Conservation (phyloP, 352 stramenopile genomes). For the Phytophthora hybrid region DNA sequence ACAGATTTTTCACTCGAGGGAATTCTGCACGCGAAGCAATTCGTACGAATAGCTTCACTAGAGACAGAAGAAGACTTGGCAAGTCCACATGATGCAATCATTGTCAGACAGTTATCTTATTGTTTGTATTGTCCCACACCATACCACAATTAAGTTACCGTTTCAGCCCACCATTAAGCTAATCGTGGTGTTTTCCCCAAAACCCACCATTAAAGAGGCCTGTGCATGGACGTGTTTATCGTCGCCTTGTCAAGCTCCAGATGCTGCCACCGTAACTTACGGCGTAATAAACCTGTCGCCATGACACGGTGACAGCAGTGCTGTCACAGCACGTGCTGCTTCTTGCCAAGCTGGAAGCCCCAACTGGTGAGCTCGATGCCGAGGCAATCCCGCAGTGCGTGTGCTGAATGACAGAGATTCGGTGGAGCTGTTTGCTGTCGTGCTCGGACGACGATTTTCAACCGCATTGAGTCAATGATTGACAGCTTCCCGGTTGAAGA, state of each 20-base stretch:
- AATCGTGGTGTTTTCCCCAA: no score
- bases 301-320: neutral
- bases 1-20: no score
- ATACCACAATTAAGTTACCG: no score
- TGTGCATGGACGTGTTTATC: conserved; percentile 14
- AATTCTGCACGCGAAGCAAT: no score
- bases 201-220: no score
- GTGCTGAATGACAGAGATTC: conserved; percentile 20
- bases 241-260: conserved; percentile 33
- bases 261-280: conserved; percentile 2
- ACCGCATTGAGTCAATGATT: neutral
- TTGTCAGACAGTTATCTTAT: no score
- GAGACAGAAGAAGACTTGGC: no score
- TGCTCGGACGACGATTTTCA: conserved; percentile 6
- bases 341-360: conserved; percentile 3
- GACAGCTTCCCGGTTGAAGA: conserved; percentile 23
- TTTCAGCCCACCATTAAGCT: no score
- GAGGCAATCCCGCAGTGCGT: conserved; percentile 3
- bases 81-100: no score
- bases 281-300: neutral
- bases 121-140: no score
- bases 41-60: no score
- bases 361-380: neutral
- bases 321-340: neutral
- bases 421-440: conserved; percentile 16